phyloP scores from a whole-genome alignment of 1,139 yeast genomes.

The Pichia sp. region DNA sequence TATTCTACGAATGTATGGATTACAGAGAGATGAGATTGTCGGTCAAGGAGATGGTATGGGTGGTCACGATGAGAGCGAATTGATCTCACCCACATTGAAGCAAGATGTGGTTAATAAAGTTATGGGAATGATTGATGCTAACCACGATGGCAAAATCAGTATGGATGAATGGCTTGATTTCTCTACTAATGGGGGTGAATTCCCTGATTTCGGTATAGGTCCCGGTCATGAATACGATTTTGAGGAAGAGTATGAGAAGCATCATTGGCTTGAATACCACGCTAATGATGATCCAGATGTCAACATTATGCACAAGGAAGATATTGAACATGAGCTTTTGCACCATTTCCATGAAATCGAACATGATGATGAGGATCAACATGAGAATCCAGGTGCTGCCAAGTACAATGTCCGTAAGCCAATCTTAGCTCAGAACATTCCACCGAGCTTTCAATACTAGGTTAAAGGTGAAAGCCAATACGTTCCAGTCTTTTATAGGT shows the following conservation, averaged over 20 bases:
- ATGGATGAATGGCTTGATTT: constrained; percentile 68
- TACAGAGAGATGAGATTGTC: constrained; percentile 60
- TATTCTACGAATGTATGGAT: constrained; percentile 74
- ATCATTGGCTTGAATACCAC: constrained; percentile 90
- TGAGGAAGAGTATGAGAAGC: constrained; percentile 88
- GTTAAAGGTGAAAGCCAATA: too few species aligned
- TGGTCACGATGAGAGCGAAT: constrained; percentile 54
- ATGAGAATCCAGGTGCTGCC: constrained; percentile 20
- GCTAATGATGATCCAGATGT: constrained; percentile 79
- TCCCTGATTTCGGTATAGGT: constrained; percentile 92
- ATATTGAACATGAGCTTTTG: constrained; percentile 78
- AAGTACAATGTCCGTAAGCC: constrained; percentile 22
- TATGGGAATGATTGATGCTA: constrained; percentile 52
- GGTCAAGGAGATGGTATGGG: constrained; percentile 95
- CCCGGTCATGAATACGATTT: constrained; percentile 97
- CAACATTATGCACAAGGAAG: constrained; percentile 74
- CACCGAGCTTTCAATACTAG: constrained; percentile 14
- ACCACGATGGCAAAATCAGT: constrained; percentile 59
- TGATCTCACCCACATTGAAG: constrained; percentile 45
- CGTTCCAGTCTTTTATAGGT: too few species aligned
- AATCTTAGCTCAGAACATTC: constrained; percentile 32
- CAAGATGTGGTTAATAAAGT: constrained; percentile 51
- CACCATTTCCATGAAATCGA: constrained; percentile 88
- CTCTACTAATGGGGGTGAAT: constrained; percentile 53
- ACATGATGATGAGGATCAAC: constrained; percentile 37